Evolutionary conservation across 148 eudicot species (phyloP).

Genomic region (Amaranthus hypochondriacus): DNA sequence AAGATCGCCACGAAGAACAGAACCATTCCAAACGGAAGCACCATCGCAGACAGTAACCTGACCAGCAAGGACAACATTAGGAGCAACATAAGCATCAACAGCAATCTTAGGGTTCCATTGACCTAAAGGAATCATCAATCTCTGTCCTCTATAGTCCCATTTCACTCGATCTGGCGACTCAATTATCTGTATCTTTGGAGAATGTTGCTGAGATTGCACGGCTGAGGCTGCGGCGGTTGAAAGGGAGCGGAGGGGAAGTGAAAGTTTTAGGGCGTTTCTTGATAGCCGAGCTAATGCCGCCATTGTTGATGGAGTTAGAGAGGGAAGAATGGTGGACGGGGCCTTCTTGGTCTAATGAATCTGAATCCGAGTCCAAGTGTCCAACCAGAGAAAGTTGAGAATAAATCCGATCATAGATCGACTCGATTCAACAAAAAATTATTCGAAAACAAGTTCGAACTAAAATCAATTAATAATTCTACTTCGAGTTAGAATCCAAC

Average conservation of each 20-base stretch:
- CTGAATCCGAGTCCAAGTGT: too few species aligned
- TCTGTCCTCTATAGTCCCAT: constrained; percentile 96
- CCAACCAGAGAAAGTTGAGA: too few species aligned
- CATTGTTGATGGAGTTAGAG: constrained; percentile 26
- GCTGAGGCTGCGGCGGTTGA: constrained; percentile 26
- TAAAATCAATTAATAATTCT: too few species aligned
- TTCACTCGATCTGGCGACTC: constrained; percentile 80
- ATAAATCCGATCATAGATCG: too few species aligned
- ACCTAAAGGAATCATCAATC: constrained; percentile 71
- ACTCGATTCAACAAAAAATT: too few species aligned
- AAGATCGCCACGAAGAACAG: constrained; percentile 86
- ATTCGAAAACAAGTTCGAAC: too few species aligned
- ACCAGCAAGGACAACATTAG: constrained; percentile 96
- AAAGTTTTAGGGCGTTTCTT: constrained; percentile 39
- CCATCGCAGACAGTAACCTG: constrained; percentile 90
- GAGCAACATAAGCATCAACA: constrained; percentile 95
- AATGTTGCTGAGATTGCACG: constrained; percentile 21
- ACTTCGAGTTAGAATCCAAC: too few species aligned
- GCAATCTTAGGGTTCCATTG: constrained; percentile 98
- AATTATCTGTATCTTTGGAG: constrained; percentile 31
- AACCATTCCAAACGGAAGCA: constrained; percentile 90
- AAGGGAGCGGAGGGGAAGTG: constrained; percentile 22
- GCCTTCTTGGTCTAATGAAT: too few species aligned
- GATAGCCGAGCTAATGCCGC: constrained; percentile 57
- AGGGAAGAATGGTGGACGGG: neutral